Evolutionary conservation across 2,329 filamentous ascomycete species (phyloP).

Genomic region (Zymoseptoria crescenta): DNA sequence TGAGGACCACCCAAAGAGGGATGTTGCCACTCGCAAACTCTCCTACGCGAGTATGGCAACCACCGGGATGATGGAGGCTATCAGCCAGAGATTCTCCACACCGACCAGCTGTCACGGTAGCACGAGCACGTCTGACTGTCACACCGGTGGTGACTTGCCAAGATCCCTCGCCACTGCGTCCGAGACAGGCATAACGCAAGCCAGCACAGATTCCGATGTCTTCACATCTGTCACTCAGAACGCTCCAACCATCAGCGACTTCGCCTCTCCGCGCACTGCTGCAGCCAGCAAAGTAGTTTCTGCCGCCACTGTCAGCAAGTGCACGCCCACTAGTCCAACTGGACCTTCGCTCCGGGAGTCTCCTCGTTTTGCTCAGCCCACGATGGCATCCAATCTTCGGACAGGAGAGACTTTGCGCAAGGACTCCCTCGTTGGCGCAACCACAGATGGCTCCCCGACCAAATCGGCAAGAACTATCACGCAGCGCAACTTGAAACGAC

Average conservation of each 20-base stretch:
- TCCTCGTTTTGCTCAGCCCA: slow-evolving; percentile 27
- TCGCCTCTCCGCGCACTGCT: background rate
- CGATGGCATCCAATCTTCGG: slow-evolving; percentile 20
- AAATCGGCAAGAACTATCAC: slow-evolving; percentile 15
- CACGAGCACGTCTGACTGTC: background rate
- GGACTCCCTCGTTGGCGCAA: slow-evolving; percentile 6
- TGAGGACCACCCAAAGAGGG: background rate
- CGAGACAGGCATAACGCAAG: background rate
- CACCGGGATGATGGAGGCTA: slow-evolving; percentile 1
- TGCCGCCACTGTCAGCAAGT: background rate
- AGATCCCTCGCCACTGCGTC: background rate
- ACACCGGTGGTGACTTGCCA: background rate
- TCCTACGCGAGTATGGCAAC: slow-evolving; percentile 17
- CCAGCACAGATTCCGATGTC: background rate
- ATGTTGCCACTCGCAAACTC: slow-evolving; percentile 1
- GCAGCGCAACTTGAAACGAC: slow-evolving; percentile 21
- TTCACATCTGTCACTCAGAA: background rate
- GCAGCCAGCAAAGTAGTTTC: background rate
- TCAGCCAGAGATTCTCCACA: background rate
- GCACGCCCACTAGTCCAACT: background rate
- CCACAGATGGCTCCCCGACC: slow-evolving; percentile 9
- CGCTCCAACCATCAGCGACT: background rate
- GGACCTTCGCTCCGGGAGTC: slow-evolving; percentile 1
- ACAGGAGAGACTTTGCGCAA: slow-evolving; percentile 20
- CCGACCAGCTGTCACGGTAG: background rate